Base-by-base conservation (phyloP, 2,329 filamentous ascomycete genomes). In the Nectriaceae sp. region DNA sequence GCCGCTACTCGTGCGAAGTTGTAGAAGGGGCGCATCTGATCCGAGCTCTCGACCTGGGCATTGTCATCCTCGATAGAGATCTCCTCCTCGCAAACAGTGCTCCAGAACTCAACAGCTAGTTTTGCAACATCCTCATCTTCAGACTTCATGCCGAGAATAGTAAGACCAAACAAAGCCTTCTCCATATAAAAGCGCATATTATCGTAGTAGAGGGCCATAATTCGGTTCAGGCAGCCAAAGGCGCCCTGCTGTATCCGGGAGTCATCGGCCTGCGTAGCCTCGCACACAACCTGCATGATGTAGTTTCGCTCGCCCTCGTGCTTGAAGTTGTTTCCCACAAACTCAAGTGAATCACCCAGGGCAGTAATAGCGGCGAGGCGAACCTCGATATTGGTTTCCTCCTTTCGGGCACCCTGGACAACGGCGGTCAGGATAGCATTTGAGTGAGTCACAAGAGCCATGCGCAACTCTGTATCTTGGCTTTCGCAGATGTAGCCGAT, bases 121-220 rank as follows among this genome's bases (percentile, higher is more conserved):
- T 99, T 99, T 54, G 94, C 89, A 45, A 99, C 94, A 68, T 99
- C 94, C 72, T 99, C 94, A 62, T 99, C 94, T 6, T 92, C 87
- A 63, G 85, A 95, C 83, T 96, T 97, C 94, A 99, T 99, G 60
- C 94, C 94, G 69, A 96, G 86, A 55, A 99, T 96, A 33, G 94
- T 99, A 35, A 99, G 81, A 49, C 94, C 94, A 64, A 99, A 99
- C 37, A 99, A 82, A 29, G 94, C 94, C 83, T 97, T 97, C 80
- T 99, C 94, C 94, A 99, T 99, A 78, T 99, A 99, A 75, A 97
- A 99, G 65, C 92, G 88, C 94, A 99, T 99, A 77, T 97, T 95
- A 65, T 99, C 94, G 71, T 99, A 99, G 80, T 99, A 99, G 55
- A 97, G 83, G 52, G 83, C 89, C 94, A 99, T 99, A 72, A 99